Evolutionary conservation across 1,284 basidiomycete genomes (phyloP), one percentile per base, ranked within the genome.

Genomic region (Sanghuangporus weigelae): DNA sequence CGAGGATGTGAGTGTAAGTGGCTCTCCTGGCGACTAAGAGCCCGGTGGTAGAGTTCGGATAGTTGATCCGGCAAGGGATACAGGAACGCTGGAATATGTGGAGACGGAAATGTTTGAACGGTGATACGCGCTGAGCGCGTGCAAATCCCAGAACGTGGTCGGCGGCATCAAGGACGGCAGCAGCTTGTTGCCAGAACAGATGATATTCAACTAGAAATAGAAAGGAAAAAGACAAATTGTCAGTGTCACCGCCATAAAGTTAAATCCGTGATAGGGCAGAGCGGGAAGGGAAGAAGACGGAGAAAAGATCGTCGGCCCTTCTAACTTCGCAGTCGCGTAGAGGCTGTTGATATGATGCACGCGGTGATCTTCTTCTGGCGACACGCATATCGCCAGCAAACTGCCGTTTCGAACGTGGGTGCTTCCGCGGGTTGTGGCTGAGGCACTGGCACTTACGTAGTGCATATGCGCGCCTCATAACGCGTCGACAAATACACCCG

Each of bases 1-100:
- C 82, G 1, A 87, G 68, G n/a, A 73, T 74, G 0, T 77, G 74
- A 1, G 78, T 78, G 53, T 67, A 56, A 21, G 79, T 69, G 6
- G 73, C 67, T 36, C 80, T 78, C 72, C 85, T 85, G 8, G 79
- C 81, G 44, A 66, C 67, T 2, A 75, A 76, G 12, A 88, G 77
- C 7, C 87, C 87, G 7, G 73, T 66, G 36, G 74, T 77, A 3
- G 78, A 73, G 61, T 73, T 75, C 0, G 89, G 86, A 5, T 73
- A 73, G 72, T 89, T 90, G 69, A 91, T 77, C 11, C 89, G 82
- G 74, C 89, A 91, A n/a, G 90, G 80, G 48, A 80, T 71, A 73
- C 89, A 91, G 26, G 80, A 81, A 35, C 72, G 73, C 14, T 65
- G 65, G 53, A 73, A 68, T 69, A 82, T 76, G 54, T 75, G 73